Evolutionary conservation across 2,329 filamentous ascomycete genomes (phyloP), one percentile per base, ranked within the genome.

Genomic region (Pseudocercospora fuligena): DNA sequence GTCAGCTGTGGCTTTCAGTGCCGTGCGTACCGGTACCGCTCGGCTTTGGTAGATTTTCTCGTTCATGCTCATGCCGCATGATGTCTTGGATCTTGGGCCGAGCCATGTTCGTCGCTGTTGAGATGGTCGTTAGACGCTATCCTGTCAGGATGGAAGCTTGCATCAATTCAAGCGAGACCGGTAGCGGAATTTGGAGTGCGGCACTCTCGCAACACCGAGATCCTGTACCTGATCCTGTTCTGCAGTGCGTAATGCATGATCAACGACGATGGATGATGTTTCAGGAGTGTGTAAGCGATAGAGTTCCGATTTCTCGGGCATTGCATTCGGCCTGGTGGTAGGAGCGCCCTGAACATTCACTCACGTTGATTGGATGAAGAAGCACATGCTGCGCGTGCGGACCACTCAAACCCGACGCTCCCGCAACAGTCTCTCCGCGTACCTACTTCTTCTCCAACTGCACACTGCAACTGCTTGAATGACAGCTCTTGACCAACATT

Each of bases 251-350:
- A 14, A 53, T 53, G n/a, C 12, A 53, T 54, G 51, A 56, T 56
- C 27, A 27, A 2, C 23, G 25, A 31, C 16, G 21, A 56, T 56
- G 51, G 23, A 27, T 31, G 40, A 56, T 31, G 21, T 14, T 56
- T 56, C 27, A 19, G 51, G 27, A 56, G 23, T n/a, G 51, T 31
- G 27, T 56, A 56, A 56, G 51, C 51, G 51, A 54, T 31, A n/a
- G 51, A 56, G 27, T 27, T 56, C 51, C 51, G 51, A 56, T 16
- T 27, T 54, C 16, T 54, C 49, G 49, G 49, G 4, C 49, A 51
- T n/a, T 25, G 19, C n/a, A 5, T 25, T 25, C 40, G 40, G 40
- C 11, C 46, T 19, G 21, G 21, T 47, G 46, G 46, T 47, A 47
- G 46, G 46, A 19, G 49, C 49, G 49, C 2, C 2, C 11, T 49